These are phyloP conservation scores for Pseudocercospora macadamiae DNA, from an alignment of 2,329 filamentous ascomycete species.

Conservation along the genomic window DNA sequence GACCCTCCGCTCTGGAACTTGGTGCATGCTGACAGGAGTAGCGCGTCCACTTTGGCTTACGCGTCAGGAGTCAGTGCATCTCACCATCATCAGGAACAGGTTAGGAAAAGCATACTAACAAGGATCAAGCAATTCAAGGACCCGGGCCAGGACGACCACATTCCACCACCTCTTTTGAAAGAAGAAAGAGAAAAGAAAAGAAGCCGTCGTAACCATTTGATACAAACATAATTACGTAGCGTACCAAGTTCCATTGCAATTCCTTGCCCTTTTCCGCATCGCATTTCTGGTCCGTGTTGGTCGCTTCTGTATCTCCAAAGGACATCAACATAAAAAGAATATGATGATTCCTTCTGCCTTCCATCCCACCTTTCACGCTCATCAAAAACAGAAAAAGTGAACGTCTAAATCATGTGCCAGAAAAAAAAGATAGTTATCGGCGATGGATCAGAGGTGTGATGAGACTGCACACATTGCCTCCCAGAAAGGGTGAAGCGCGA, in stretches of 20 bases:
- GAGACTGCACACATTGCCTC: constrained; percentile 9
- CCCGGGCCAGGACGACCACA: neutral
- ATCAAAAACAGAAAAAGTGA: constrained; percentile 12
- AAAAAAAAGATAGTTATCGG: constrained; percentile 12
- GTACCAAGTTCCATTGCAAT: constrained; percentile 7
- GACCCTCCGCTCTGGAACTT: neutral
- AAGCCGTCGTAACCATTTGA: constrained; percentile 23
- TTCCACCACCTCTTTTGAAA: neutral
- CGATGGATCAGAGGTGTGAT: constrained; percentile 7
- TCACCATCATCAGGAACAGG: constrained; percentile 3
- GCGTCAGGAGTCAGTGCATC: neutral
- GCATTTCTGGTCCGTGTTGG: neutral
- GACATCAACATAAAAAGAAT: constrained; percentile 2
- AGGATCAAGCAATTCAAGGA: neutral
- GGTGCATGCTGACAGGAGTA: neutral
- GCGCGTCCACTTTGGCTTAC: neutral
- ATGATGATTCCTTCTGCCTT: constrained; percentile 2
- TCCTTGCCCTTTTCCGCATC: neutral
- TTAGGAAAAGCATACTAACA: neutral
- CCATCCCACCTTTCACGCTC: neutral
- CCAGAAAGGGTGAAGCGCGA: constrained; percentile 10
- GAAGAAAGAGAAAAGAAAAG: neutral
- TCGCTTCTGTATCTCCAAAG: constrained; percentile 6
- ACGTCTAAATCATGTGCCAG: constrained; percentile 24
- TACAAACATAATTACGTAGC: constrained; percentile 29